Conservation (phyloP, 495 filamentous ascomycete genomes). For the Penicillium turbatum region DNA sequence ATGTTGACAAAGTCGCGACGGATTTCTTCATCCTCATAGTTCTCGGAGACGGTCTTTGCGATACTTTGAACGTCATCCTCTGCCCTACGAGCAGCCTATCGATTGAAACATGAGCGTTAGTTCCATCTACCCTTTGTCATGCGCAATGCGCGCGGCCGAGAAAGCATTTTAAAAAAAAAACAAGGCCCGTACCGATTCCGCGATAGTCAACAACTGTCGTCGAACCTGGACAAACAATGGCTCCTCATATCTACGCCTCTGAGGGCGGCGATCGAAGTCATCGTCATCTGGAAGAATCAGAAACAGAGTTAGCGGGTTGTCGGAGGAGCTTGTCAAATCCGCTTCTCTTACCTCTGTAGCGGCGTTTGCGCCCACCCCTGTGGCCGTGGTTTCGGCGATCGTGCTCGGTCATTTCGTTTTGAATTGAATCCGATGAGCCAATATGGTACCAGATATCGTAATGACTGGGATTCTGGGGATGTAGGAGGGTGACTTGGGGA, state of each 20-base stretch:
- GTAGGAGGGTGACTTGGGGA: constrained; percentile 7
- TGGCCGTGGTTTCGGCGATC: constrained; percentile 57
- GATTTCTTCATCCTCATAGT: constrained; percentile 76
- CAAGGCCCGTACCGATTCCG: constrained; percentile 62
- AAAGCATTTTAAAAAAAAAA: constrained; percentile 6
- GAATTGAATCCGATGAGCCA: background rate
- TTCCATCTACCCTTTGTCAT: constrained; percentile 3
- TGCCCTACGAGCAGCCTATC: constrained; percentile 64
- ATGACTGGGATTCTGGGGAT: background rate
- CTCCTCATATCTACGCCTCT: constrained; percentile 74
- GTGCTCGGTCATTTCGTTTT: constrained; percentile 64
- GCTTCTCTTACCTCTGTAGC: constrained; percentile 49
- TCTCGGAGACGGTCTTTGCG: constrained; percentile 69
- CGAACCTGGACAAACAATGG: constrained; percentile 70
- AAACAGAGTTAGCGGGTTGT: constrained; percentile 9
- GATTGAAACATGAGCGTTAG: background rate
- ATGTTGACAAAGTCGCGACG: constrained; percentile 65
- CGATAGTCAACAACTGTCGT: constrained; percentile 75
- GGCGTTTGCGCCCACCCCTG: constrained; percentile 64
- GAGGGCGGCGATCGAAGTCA: constrained; percentile 66
- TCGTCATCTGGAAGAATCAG: constrained; percentile 60
- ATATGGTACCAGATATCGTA: background rate
- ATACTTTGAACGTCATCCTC: constrained; percentile 77
- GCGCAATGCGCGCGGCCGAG: constrained; percentile 4
- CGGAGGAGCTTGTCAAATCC: constrained; percentile 1